A percentile compares a stretch with the other conserved stretches of the same genome.
Conservation (phyloP, 2,329 filamentous ascomycete species). For the Verticillium klebahnii region DNA sequence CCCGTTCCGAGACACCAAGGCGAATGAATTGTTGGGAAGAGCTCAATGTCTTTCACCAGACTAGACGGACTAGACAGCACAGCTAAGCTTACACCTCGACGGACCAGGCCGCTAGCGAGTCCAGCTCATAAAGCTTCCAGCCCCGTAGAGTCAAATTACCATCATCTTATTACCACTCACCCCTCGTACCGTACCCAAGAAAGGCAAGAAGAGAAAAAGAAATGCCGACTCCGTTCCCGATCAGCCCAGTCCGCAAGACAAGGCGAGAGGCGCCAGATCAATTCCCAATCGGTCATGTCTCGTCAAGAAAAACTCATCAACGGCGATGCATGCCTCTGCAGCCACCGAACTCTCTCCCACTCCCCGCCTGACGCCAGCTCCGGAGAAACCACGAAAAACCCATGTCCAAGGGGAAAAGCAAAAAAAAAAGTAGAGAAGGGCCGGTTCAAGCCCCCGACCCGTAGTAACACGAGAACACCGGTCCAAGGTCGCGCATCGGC, state of each 20-base stretch:
- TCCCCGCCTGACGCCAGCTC: not conserved
- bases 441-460: not conserved
- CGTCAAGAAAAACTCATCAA: not conserved
- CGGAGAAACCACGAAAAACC: not conserved
- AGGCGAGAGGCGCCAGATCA: not conserved
- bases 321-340: not conserved
- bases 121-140: not conserved
- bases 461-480: slow-evolving; percentile 12
- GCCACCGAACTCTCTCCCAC: not conserved
- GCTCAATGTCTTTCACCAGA: not conserved
- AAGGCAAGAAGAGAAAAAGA: not conserved
- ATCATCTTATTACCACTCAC: not conserved
- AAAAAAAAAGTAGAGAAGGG: not conserved
- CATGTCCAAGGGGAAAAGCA: not conserved
- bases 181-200: not conserved
- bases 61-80: not conserved
- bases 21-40: not conserved
- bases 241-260: not conserved
- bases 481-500: slow-evolving; percentile 7
- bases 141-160: not conserved
- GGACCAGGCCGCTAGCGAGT: not conserved
- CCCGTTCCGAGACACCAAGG: not conserved
- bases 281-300: not conserved
- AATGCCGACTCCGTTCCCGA: not conserved
- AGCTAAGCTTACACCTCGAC: not conserved